A percentile compares a stretch with the other conserved stretches of the same genome.
These are phyloP conservation scores for Cryptococcus depauperatus DNA, from an alignment of 1,284 basidiomycete genomes.

Conservation along the genomic window DNA sequence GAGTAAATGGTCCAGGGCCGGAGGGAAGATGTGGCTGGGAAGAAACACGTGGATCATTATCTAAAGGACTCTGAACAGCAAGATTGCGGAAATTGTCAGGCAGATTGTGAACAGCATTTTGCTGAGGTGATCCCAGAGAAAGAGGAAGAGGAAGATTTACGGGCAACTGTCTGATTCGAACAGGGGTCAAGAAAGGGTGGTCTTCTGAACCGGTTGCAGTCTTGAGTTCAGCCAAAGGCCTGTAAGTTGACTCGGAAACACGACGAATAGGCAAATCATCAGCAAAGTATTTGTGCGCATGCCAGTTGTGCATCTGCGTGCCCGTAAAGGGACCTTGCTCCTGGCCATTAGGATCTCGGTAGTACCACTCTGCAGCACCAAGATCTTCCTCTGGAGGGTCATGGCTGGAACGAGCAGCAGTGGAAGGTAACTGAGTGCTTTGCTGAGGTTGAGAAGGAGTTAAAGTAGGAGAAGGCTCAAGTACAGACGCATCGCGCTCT, in stretches of 20 bases:
- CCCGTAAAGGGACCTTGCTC: constrained; percentile 90
- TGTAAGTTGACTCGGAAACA: constrained; percentile 44
- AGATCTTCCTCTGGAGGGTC: constrained; percentile 55
- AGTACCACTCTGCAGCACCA: constrained; percentile 75
- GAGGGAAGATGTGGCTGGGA: constrained; percentile 7
- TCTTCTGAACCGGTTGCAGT: constrained; percentile 37
- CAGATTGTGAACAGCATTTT: constrained; percentile 16
- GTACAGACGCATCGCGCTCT: constrained; percentile 34
- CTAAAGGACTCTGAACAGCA: constrained; percentile 14
- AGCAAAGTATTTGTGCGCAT: constrained; percentile 83
- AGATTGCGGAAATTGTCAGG: constrained; percentile 32
- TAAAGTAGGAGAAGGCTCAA: constrained; percentile 10
- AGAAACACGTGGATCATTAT: constrained; percentile 9
- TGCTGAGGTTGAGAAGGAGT: constrained; percentile 4
- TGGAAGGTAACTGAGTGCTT: constrained; percentile 6
- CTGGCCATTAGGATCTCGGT: constrained; percentile 80
- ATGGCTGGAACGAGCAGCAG: no score
- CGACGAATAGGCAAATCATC: constrained; percentile 76
- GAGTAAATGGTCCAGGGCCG: constrained; percentile 3
- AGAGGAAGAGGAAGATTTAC: constrained; percentile 40
- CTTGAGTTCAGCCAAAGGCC: constrained; percentile 43
- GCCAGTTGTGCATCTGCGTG: constrained; percentile 93
- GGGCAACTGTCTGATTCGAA: constrained; percentile 33
- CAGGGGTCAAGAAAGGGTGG: constrained; percentile 39
- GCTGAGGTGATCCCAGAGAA: constrained; percentile 20